Percentiles rank a stretch among this genome's conserved stretches.
Conservation (phyloP, 2,329 filamentous ascomycete species). For the Colletotrichum eleusines region DNA sequence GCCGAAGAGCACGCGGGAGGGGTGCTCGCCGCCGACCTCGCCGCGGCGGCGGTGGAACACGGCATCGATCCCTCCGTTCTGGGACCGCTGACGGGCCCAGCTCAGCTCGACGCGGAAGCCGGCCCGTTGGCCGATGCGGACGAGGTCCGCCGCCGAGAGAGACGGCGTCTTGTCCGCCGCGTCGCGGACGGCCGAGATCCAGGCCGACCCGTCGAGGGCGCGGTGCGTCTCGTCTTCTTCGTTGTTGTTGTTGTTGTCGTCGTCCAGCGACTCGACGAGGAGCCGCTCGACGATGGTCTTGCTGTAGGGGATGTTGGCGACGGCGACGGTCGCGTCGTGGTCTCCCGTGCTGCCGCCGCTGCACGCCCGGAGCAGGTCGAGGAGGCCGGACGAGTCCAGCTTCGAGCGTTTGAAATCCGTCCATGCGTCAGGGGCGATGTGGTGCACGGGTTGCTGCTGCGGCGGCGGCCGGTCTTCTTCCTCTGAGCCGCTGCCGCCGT, state of each 20-base stretch:
- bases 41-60: constrained; percentile 55
- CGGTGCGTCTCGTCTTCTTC: neutral
- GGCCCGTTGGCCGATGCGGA: constrained; percentile 45
- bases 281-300: constrained; percentile 49
- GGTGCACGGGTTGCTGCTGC: constrained; percentile 20
- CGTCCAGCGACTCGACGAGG: neutral
- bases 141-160: constrained; percentile 42
- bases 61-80: constrained; percentile 46
- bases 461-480: no score
- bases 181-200: neutral
- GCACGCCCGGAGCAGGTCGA: constrained; percentile 34
- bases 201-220: neutral
- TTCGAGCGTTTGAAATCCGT: neutral
- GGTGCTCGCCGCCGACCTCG: constrained; percentile 41
- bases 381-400: neutral
- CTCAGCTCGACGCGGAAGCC: constrained; percentile 61
- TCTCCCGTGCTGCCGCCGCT: neutral
- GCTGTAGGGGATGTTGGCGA: constrained; percentile 47
- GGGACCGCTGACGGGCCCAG: constrained; percentile 55
- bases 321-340: constrained; percentile 11
- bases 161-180: constrained; percentile 4
- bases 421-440: constrained; percentile 31
- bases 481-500: neutral
- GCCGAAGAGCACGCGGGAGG: neutral
- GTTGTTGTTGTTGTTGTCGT: no score